Conservation (phyloP, 2,329 filamentous ascomycete genomes). For the Lachnellula willkommii region DNA sequence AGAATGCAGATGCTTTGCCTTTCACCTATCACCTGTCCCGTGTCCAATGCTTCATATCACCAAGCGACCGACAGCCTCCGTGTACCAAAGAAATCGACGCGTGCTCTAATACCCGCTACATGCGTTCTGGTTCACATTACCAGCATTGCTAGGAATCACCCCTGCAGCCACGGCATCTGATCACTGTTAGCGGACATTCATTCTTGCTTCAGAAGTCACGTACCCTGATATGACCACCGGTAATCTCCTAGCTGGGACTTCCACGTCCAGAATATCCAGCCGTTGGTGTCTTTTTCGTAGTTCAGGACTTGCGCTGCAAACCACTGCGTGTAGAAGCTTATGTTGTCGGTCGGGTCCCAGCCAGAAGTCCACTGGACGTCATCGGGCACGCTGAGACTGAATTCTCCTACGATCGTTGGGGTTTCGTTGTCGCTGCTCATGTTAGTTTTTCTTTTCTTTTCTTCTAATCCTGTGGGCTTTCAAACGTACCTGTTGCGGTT, state of each 20-base stretch:
- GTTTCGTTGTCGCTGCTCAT: constrained; percentile 20
- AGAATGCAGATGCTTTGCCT: too few species aligned
- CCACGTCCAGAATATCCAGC: constrained; percentile 60
- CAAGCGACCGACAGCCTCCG: neutral
- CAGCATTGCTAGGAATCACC: constrained; percentile 34
- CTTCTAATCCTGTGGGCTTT: neutral
- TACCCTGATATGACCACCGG: constrained; percentile 44
- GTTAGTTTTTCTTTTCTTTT: neutral
- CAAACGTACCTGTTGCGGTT: constrained; percentile 34
- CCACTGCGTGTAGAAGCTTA: constrained; percentile 49
- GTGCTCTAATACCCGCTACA: constrained; percentile 9
- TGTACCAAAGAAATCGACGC: neutral
- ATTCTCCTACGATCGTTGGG: constrained; percentile 54
- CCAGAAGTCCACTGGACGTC: constrained; percentile 40
- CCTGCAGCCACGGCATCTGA: constrained; percentile 35
- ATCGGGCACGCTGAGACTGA: constrained; percentile 48
- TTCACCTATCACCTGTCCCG: neutral
- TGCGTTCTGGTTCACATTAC: constrained; percentile 7
- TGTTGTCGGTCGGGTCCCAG: constrained; percentile 38
- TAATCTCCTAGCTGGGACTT: constrained; percentile 46
- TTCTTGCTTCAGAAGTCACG: neutral
- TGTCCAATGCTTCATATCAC: neutral
- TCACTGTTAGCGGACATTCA: neutral
- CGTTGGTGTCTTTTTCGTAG: constrained; percentile 46
- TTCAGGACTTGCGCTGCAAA: constrained; percentile 51